These are phyloP conservation scores for Chlorella variabilis DNA, from an alignment of 163 green algal genomes.

Conservation along the genomic window DNA sequence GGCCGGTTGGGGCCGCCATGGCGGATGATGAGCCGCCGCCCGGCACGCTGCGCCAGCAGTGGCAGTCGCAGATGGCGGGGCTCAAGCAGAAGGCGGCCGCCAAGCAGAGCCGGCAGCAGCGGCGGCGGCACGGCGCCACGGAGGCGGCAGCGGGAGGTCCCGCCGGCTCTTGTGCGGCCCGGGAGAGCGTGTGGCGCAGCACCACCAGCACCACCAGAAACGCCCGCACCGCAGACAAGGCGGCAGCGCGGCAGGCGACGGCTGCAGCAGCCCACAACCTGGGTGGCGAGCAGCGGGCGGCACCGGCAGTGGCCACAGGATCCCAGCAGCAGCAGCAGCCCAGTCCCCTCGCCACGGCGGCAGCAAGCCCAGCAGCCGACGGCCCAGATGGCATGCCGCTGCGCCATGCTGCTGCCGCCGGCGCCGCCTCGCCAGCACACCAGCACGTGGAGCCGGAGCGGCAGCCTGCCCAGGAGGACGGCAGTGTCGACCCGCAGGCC, in stretches of 20 bases:
- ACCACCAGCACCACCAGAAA: conserved; percentile 32
- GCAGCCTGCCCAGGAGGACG: not conserved
- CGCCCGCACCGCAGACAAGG: not conserved
- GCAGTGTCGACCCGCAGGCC: not conserved
- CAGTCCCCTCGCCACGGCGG: not conserved
- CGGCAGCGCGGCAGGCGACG: not conserved
- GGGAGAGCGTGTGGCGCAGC: conserved; percentile 23
- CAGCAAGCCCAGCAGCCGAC: not conserved
- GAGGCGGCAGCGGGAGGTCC: not conserved
- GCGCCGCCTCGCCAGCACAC: not conserved
- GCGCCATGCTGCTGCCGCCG: not conserved
- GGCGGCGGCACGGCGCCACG: not conserved
- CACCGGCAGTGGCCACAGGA: not conserved
- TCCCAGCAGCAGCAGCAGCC: not conserved
- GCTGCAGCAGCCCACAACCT: not conserved
- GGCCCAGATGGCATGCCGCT: not conserved
- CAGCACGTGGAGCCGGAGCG: not conserved
- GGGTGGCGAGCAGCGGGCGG: not conserved
- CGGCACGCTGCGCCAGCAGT: conserved; percentile 15
- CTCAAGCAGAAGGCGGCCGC: conserved; percentile 37
- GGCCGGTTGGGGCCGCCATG: not conserved
- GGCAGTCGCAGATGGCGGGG: conserved; percentile 36
- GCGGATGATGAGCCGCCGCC: not conserved
- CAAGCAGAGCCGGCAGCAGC: conserved; percentile 16
- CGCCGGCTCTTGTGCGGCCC: not conserved